phyloP scores from a whole-genome alignment of 2,329 filamentous ascomycete genomes.

The Fusarium incarnatum region DNA sequence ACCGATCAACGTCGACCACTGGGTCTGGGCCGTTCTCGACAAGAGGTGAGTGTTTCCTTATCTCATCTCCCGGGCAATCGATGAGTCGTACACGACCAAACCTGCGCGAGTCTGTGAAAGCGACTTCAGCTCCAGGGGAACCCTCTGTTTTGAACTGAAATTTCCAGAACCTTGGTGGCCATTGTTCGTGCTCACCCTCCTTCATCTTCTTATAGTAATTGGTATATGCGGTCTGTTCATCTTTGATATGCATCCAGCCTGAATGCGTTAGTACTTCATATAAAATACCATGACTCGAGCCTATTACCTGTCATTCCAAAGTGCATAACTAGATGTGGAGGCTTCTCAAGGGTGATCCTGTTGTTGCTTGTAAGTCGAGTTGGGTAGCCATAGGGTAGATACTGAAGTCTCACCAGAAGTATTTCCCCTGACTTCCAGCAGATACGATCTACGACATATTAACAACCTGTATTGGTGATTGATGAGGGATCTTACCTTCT shows the following conservation, averaged over 20 bases:
- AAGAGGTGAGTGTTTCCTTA: constrained; percentile 80
- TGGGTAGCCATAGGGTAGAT: neutral
- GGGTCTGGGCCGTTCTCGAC: constrained; percentile 96
- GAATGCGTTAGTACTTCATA: constrained; percentile 10
- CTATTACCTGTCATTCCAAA: constrained; percentile 75
- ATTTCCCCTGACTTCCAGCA: constrained; percentile 92
- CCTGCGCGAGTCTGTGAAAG: constrained; percentile 86
- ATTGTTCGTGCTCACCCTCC: constrained; percentile 68
- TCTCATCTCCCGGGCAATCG: constrained; percentile 80
- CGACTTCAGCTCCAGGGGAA: constrained; percentile 67
- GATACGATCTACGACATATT: constrained; percentile 59
- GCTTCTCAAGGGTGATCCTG: constrained; percentile 70
- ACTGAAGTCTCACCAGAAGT: constrained; percentile 76
- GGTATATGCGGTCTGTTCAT: constrained; percentile 80
- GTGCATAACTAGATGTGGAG: constrained; percentile 91
- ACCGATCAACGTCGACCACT: constrained; percentile 79
- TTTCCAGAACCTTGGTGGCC: constrained; percentile 93
- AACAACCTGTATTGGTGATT: neutral
- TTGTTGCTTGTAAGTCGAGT: constrained; percentile 8
- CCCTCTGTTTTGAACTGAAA: constrained; percentile 78
- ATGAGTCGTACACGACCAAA: constrained; percentile 85
- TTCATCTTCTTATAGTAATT: constrained; percentile 82
- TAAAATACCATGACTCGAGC: neutral
- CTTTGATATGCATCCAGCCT: constrained; percentile 89
- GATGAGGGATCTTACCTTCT: constrained; percentile 60